Evolutionary conservation across 768 basidiomycete genomes (phyloP), one percentile per base, ranked within the genome.

Genomic region (Kondoa malvinella): DNA sequence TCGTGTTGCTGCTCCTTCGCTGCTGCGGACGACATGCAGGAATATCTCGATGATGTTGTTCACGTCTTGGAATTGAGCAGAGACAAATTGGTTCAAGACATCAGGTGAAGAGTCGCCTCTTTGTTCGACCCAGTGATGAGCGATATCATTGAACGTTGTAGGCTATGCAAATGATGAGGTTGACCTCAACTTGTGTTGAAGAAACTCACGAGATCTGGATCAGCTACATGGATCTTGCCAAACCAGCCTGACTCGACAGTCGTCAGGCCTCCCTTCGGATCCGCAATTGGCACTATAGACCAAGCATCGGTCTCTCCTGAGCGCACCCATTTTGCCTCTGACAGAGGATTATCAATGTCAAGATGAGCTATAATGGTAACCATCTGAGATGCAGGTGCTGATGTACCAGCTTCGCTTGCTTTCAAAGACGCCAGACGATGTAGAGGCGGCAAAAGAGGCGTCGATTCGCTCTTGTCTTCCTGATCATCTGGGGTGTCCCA

Each of bases 321-420:
- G 77, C 91, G 89, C 40, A 91, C 90, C 95, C 94, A 99, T 76
- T 90, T 88, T 4, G 95, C 91, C 76, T 96, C 92, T 17, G 91
- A 92, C 34, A 97, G 78, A 0, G 95, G 95, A 68, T 87, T 84
- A 33, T 83, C 84, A 67, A 83, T 88, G 77, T 99, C 94, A 70
- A 97, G 82, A 78, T 90, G 82, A 27, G 87, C 85, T 12, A 83
- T 74, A 59, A 95, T 79, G n/a, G 82, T 83, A 25, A 87, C 75
- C 31, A 82, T 82, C 12, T 73, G 69, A 29, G 61, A 62, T 31
- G 65, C 57, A 27, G 66, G 67, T 1, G 59, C 26, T 3, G 64
- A 30, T 26, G 66, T 3, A 33, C 25, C 56, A 30, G 60, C 56
- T 34, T 31, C 27, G 40, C n/a, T 1, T 31, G 57, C 71, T 70